Evolutionary conservation across 1,284 basidiomycete species (phyloP), one percentile per base, ranked within the genome.

Genomic region (Vanrija humicola): DNA sequence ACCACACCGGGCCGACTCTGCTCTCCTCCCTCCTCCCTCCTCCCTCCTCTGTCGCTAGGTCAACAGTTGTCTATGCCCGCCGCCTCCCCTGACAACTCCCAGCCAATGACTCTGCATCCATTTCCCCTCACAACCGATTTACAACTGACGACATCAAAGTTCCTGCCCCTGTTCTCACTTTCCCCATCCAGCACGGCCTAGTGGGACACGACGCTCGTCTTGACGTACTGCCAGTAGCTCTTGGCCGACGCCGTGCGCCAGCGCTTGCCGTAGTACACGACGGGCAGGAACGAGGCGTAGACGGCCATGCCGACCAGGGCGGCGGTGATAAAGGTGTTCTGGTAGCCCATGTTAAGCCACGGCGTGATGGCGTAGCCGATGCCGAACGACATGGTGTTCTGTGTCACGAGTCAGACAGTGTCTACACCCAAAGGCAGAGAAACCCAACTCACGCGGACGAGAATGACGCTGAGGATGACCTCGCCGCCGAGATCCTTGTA

Each of bases 401-500:
- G 42, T 7, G 28, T 6, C 28, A 23, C 2, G 21, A 23, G 28
- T 29, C 28, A 29, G 28, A 7, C 28, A 29, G 3, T 23, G 21
- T 23, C 21, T 23, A 29, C 28, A 7, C 28, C 10, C 28, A 29
- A 7, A 12, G 28, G 3, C 10, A 29, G 28, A 8, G 8, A 8
- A n/a, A 18, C 16, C 19, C 10, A 28, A 52, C 55, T 57, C 52
- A 57, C 55, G 25, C 62, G 52, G 43, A 64, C 56, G 10, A 64
- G 43, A 19, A 66, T 65, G 47, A 61, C 59, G 18, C 55, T 62
- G 38, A 62, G 53, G 42, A 66, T 55, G 38, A 62, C 56, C 48
- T 67, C 66, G 26, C 59, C 56, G n/a, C 54, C 48, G 38, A 66
- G 58, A 21, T 61, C 62, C 40, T 64, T 63, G 56, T 69, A 69